These are phyloP conservation scores for Epichloe coenophiala DNA, from an alignment of 2,329 filamentous ascomycete species.

Conservation along the genomic window DNA sequence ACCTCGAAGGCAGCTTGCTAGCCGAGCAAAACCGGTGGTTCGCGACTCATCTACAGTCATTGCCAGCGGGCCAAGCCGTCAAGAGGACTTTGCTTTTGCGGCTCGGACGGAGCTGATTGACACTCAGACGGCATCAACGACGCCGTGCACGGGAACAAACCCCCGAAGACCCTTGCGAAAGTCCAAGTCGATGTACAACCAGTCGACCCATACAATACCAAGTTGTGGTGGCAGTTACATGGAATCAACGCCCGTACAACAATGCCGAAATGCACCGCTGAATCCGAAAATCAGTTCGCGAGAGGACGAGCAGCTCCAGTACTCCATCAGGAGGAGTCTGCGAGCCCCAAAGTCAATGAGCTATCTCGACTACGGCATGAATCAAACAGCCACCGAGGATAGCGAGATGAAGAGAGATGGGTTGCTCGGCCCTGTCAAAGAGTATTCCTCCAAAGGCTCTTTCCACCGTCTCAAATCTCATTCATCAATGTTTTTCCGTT, in stretches of 20 bases:
- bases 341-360: conserved; percentile 42
- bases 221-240: conserved; percentile 1
- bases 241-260: conserved; percentile 3
- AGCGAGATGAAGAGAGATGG: conserved; percentile 7
- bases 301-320: conserved; percentile 16
- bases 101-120: background rate
- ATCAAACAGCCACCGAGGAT: background rate
- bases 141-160: conserved; percentile 22
- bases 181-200: conserved; percentile 40
- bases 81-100: too few relatives aligned
- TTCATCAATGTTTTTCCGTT: conserved; percentile 30
- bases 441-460: conserved; percentile 21
- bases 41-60: background rate
- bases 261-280: conserved; percentile 3
- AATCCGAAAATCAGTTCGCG: conserved; percentile 8
- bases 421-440: conserved; percentile 22
- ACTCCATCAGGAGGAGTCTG: conserved; percentile 12
- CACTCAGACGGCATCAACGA: background rate
- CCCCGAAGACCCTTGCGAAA: conserved; percentile 36
- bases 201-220: conserved; percentile 12
- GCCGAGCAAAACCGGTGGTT: conserved; percentile 12
- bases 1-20: conserved; percentile 16
- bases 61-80: background rate
- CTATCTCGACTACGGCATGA: conserved; percentile 22
- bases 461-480: conserved; percentile 25